Percentiles rank a stretch among this genome's conserved stretches.
Evolutionary conservation across 371 early-diverging fungal genomes (phyloP).

Genomic region (Zancudomyces culisetae): DNA sequence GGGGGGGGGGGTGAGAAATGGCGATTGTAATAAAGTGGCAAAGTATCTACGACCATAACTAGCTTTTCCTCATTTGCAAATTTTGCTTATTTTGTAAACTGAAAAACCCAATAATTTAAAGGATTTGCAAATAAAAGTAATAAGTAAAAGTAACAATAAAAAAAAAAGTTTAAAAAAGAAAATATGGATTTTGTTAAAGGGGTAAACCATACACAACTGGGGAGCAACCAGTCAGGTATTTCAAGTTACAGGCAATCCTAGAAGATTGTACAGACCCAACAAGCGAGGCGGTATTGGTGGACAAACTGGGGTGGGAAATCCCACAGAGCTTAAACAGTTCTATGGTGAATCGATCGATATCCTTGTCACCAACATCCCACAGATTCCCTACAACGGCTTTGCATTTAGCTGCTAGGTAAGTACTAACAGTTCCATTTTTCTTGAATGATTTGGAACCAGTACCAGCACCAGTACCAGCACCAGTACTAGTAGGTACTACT

Average conservation of each 20-base stretch:
- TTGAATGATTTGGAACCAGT: constrained; percentile 69
- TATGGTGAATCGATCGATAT: constrained; percentile 78
- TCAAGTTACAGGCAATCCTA: constrained; percentile 53
- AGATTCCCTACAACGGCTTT: constrained; percentile 74
- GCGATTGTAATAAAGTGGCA: too few species aligned
- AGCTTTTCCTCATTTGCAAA: too few species aligned
- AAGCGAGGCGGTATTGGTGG: not conserved
- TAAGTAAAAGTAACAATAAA: too few species aligned
- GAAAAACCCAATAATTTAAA: too few species aligned
- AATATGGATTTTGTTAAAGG: constrained; percentile 23
- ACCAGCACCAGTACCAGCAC: constrained; percentile 56
- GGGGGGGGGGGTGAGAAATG: too few species aligned
- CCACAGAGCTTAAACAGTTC: constrained; percentile 53
- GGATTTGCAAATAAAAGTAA: too few species aligned
- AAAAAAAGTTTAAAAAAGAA: too few species aligned
- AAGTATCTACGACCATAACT: too few species aligned
- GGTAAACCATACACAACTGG: constrained; percentile 94
- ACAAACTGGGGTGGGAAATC: constrained; percentile 14
- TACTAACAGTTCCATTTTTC: constrained; percentile 35
- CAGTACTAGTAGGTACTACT: not conserved
- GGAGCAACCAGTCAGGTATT: constrained; percentile 85
- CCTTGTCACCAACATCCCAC: constrained; percentile 99
- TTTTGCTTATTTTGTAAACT: too few species aligned
- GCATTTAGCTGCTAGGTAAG: not conserved
- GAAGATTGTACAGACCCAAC: constrained; percentile 46